phyloP scores from a whole-genome alignment of 441 rosid genomes.

The Pelargonium exstipulatum region DNA sequence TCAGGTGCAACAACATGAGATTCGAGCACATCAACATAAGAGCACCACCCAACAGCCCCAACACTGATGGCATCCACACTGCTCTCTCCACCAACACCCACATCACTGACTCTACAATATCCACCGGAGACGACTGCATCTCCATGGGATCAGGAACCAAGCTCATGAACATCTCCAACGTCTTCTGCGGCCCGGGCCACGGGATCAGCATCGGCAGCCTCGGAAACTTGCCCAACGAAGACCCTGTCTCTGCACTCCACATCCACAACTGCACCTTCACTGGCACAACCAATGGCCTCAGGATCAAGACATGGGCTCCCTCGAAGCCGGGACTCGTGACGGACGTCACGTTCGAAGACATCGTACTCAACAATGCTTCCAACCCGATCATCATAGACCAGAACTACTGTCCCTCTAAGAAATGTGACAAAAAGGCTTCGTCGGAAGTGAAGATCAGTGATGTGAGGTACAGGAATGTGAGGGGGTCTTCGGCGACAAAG shows the following conservation, averaged over 20 bases:
- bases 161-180: slow-evolving; percentile 24
- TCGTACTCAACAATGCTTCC: slow-evolving; percentile 31
- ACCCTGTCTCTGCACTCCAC: slow-evolving; percentile 28
- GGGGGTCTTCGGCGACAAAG: slow-evolving; percentile 37
- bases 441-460: slow-evolving; percentile 36
- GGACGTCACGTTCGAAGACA: slow-evolving; percentile 34
- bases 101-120: slow-evolving; percentile 22
- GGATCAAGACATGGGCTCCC: slow-evolving; percentile 48
- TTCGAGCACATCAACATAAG: slow-evolving; percentile 14
- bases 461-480: slow-evolving; percentile 37
- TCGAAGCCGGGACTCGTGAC: slow-evolving; percentile 16
- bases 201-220: slow-evolving; percentile 50
- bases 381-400: slow-evolving; percentile 48
- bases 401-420: slow-evolving; percentile 36
- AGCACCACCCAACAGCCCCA: slow-evolving; percentile 39
- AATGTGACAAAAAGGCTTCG: slow-evolving; percentile 32
- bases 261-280: slow-evolving; percentile 35
- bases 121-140: slow-evolving; percentile 38
- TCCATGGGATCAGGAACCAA: slow-evolving; percentile 31
- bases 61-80: slow-evolving; percentile 59
- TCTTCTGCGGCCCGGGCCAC: slow-evolving; percentile 41
- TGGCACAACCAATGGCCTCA: slow-evolving; percentile 35
- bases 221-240: slow-evolving; percentile 31
- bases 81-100: slow-evolving; percentile 32
- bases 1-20: not conserved